phyloP scores from a whole-genome alignment of 23 red algal species.

The Agarophyton chilense region DNA sequence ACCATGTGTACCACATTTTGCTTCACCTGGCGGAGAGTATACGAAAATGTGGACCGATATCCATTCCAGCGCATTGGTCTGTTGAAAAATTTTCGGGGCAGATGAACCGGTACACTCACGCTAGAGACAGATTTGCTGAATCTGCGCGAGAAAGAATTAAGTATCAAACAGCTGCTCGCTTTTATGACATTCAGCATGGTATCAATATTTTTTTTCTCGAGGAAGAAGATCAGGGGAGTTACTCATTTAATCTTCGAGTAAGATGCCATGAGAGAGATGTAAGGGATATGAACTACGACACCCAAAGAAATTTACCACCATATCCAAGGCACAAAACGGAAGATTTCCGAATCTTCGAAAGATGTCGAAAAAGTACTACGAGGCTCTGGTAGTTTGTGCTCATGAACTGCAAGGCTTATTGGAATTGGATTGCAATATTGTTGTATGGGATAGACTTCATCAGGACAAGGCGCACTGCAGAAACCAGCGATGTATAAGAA shows the following conservation, averaged over 20 bases:
- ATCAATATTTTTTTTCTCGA: neutral
- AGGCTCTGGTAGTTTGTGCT: neutral
- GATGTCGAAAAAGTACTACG: neutral
- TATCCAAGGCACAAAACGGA: neutral
- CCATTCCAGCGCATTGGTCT: neutral
- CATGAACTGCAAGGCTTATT: neutral
- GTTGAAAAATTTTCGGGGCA: neutral
- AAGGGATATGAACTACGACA: neutral
- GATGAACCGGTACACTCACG: neutral
- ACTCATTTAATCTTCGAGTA: neutral
- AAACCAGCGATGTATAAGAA: neutral
- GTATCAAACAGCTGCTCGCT: slow-evolving; percentile 3
- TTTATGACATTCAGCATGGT: neutral
- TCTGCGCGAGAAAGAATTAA: neutral
- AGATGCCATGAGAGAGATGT: neutral
- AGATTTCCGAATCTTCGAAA: neutral
- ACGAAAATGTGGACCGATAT: neutral
- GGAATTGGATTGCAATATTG: neutral
- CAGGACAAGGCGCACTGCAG: neutral
- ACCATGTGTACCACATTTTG: neutral
- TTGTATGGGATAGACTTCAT: neutral
- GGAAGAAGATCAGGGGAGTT: neutral
- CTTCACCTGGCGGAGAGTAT: slow-evolving; percentile 7
- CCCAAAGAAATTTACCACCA: neutral
- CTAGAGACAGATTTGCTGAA: slow-evolving; percentile 9